Percentiles rank a stretch among this genome's conserved stretches.
These are phyloP conservation scores for Trametes sp. DNA, from an alignment of 1,284 basidiomycete genomes.

Conservation along the genomic window DNA sequence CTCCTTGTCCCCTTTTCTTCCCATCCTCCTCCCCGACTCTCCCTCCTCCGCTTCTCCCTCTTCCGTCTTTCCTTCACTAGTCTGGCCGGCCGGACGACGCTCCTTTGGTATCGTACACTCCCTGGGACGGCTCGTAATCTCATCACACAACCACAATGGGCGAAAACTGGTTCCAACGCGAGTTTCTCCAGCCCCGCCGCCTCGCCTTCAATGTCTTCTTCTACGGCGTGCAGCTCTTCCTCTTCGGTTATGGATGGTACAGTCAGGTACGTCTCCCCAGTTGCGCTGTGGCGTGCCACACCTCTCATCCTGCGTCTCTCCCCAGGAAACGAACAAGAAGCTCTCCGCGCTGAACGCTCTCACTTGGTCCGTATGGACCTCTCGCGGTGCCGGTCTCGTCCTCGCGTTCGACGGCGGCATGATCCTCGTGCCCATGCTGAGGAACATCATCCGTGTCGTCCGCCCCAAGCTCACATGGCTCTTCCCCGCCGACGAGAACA, in stretches of 20 bases:
- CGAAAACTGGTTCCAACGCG: slow-evolving; percentile 73
- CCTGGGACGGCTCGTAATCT: slow-evolving; percentile 37
- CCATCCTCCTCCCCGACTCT: slow-evolving; percentile 31
- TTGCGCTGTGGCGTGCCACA: not conserved
- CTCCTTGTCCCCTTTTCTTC: slow-evolving; percentile 26
- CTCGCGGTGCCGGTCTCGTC: slow-evolving; percentile 86
- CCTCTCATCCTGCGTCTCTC: not conserved
- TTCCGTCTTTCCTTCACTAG: slow-evolving; percentile 44
- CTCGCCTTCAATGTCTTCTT: slow-evolving; percentile 79
- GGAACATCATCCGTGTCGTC: slow-evolving; percentile 82
- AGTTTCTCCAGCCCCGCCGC: slow-evolving; percentile 68
- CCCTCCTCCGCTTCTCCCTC: slow-evolving; percentile 27
- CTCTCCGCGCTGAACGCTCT: slow-evolving; percentile 80
- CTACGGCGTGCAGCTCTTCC: slow-evolving; percentile 72
- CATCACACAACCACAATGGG: slow-evolving; percentile 53
- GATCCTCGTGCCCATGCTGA: slow-evolving; percentile 86
- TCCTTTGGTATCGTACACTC: slow-evolving; percentile 40
- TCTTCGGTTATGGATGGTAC: slow-evolving; percentile 84
- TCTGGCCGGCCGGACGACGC: slow-evolving; percentile 61
- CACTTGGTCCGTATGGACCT: slow-evolving; percentile 84
- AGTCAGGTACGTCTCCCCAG: slow-evolving; percentile 61
- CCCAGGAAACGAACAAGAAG: slow-evolving; percentile 65
- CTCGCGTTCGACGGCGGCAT: slow-evolving; percentile 85
- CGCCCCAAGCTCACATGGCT: slow-evolving; percentile 80
- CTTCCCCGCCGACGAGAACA: slow-evolving; percentile 89